phyloP scores from a whole-genome alignment of 441 rosid genomes.

The Codiaeum variegatum region DNA sequence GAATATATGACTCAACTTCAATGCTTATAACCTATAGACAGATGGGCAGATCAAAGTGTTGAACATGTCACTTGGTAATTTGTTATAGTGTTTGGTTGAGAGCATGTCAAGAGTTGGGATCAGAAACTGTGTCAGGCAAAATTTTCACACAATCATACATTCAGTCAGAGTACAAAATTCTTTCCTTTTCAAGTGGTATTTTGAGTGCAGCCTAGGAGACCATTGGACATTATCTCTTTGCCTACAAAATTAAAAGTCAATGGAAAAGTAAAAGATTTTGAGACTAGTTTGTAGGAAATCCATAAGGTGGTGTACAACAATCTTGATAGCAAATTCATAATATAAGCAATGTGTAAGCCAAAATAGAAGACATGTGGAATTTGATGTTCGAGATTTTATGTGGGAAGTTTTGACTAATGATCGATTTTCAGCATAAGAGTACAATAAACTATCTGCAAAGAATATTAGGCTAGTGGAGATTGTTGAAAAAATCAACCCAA shows the following conservation, averaged over 20 bases:
- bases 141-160: neutral
- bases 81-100: neutral
- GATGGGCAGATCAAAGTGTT: conserved; percentile 3
- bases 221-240: neutral
- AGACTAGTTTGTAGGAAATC: neutral
- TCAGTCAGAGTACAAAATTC: neutral
- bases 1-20: neutral
- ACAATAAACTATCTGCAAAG: neutral
- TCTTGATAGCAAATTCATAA: neutral
- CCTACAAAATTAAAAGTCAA: neutral
- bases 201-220: neutral
- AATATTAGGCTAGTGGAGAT: neutral
- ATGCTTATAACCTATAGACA: neutral
- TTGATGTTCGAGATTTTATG: neutral
- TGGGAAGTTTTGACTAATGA: neutral
- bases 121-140: neutral
- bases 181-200: neutral
- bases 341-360: neutral
- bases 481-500: neutral
- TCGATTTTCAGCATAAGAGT: neutral
- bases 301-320: neutral
- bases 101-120: neutral
- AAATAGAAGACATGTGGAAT: neutral
- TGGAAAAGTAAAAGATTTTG: neutral
- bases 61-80: neutral